Base-by-base conservation (phyloP, 164 flowering plant species). In the Chimonanthus salicifolius region DNA sequence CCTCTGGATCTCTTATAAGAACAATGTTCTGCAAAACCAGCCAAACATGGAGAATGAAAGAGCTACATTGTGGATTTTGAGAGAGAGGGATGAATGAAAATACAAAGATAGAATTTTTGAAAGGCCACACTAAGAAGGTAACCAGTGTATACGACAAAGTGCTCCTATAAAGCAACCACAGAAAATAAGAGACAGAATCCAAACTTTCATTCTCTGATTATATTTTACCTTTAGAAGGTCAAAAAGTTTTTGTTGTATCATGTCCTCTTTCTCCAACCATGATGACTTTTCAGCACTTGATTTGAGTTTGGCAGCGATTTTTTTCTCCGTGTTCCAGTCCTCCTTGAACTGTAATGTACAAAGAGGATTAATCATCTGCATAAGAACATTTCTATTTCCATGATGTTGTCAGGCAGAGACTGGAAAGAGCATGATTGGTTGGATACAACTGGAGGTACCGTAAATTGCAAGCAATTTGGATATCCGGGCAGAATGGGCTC, bases 271-370 rank as follows among this genome's bases (percentile, higher is more conserved):
- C 58, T 88, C 94, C 62, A 76, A 68, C 79, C 88, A 82, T 78
- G 83, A 58, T 2, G 84, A 84, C 72, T 74, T 84, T 69, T 85
- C 92, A 49, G 82, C 72, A 78, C 73, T 76, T 48, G 86, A 79
- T 78, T 88, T 88, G 79, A 95, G 82, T 84, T 90, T 92, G 72
- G 89, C 76, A 64, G 84, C 91, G 72, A 90, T 82, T 78, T 88
- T 92, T 78, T 88, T 95, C 88, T 95, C 97, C 13, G 99, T 95
- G 84, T 89, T 85, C 85, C 97, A 88, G 48, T 95, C 97, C 75
- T 92, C 97, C 84, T 86, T 90, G 82, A 95, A 93, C 99, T 95
- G 68, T 51, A 78, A 71, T 58, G 75, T 21, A 6, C 58, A 71
- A 48, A 75, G 75, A 21, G 15, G 60, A 62, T 68, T 20, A 71